These are phyloP conservation scores for Aspergillus campestris DNA, from an alignment of 495 filamentous ascomycete species.

Conservation along the genomic window DNA sequence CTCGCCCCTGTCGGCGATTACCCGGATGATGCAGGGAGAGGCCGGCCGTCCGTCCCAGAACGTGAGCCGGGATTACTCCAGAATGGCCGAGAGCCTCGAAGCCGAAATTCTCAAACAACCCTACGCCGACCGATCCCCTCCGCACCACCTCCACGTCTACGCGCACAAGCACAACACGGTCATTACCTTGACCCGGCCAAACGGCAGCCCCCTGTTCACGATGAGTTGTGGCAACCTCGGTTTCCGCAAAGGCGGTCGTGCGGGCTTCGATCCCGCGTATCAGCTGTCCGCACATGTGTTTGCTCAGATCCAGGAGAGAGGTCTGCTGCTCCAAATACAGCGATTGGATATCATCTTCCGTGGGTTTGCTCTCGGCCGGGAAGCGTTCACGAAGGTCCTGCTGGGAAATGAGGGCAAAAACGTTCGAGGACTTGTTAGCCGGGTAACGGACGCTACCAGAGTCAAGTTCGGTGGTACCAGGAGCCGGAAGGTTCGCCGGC, in stretches of 20 bases:
- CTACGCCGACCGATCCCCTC: slow-evolving; percentile 33
- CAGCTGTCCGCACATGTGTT: slow-evolving; percentile 76
- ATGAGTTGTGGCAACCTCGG: slow-evolving; percentile 75
- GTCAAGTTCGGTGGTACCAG: slow-evolving; percentile 95
- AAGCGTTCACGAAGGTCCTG: slow-evolving; percentile 82
- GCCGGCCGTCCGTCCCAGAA: slow-evolving; percentile 7
- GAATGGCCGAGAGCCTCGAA: slow-evolving; percentile 29
- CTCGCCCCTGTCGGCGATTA: slow-evolving; percentile 25
- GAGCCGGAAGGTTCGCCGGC: slow-evolving; percentile 68
- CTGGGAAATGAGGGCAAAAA: slow-evolving; percentile 73
- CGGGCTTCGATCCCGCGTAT: slow-evolving; percentile 86
- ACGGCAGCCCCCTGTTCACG: slow-evolving; percentile 66
- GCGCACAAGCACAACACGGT: slow-evolving; percentile 87
- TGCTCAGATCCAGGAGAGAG: slow-evolving; percentile 66
- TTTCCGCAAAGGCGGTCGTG: slow-evolving; percentile 69
- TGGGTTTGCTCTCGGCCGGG: slow-evolving; percentile 76
- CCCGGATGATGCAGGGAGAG: slow-evolving; percentile 25
- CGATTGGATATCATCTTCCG: slow-evolving; percentile 67
- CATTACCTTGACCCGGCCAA: slow-evolving; percentile 75
- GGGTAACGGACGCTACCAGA: slow-evolving; percentile 74
- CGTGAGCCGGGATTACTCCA: slow-evolving; percentile 21
- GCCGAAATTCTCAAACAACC: slow-evolving; percentile 31
- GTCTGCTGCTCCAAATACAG: slow-evolving; percentile 48
- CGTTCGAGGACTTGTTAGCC: slow-evolving; percentile 59
- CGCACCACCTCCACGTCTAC: slow-evolving; percentile 83